Evolutionary conservation across 148 eudicot genomes (phyloP).

Genomic region (Rhododendron henanense): DNA sequence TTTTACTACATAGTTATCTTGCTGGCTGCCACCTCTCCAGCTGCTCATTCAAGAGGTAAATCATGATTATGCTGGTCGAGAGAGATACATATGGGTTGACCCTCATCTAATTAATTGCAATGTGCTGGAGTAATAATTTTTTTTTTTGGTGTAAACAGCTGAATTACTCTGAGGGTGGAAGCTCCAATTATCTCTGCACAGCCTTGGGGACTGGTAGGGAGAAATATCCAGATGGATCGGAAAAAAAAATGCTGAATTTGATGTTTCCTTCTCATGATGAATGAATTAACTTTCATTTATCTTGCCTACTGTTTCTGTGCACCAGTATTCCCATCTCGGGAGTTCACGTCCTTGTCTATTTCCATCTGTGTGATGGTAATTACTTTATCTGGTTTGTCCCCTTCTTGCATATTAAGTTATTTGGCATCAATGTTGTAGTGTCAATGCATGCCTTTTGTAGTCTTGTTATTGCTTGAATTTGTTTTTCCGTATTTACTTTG

Average conservation of each 20-base stretch:
- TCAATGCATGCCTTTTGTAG: background rate
- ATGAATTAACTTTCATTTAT: background rate
- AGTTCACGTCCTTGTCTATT: background rate
- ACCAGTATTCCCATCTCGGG: background rate
- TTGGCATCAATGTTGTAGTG: background rate
- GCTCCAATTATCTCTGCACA: background rate
- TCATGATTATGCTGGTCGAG: background rate
- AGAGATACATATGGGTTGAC: background rate
- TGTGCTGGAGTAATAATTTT: background rate
- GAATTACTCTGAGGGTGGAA: background rate
- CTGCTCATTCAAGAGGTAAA: background rate
- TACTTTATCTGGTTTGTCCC: background rate
- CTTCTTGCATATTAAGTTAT: background rate
- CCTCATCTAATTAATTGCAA: background rate
- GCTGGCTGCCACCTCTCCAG: background rate
- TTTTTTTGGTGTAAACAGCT: background rate
- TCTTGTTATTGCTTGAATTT: background rate
- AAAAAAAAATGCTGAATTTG: background rate
- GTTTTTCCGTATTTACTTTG: background rate
- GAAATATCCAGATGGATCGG: background rate
- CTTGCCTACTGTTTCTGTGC: background rate
- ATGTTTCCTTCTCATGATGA: background rate
- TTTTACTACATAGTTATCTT: background rate
- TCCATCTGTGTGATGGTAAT: background rate
- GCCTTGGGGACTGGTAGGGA: background rate